Percentiles rank a stretch among this genome's conserved stretches.
Evolutionary conservation across 257 asterid genomes (phyloP).

Genomic region (Penstemon newberryi): DNA sequence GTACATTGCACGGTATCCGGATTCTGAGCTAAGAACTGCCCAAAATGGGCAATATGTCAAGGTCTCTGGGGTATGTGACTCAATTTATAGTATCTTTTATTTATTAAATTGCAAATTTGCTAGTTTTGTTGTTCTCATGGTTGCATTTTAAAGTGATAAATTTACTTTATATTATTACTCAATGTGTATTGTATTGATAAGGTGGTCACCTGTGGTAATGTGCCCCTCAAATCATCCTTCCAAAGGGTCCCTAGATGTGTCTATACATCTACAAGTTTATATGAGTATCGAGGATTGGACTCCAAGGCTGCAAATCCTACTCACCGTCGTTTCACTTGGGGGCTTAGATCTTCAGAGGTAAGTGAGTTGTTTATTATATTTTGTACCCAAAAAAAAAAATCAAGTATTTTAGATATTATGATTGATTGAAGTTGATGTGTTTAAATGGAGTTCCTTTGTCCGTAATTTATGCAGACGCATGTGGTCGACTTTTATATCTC

Average conservation of each 20-base stretch:
- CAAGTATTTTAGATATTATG: not conserved
- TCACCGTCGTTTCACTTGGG: slow-evolving; percentile 84
- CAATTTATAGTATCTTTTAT: slow-evolving; percentile 16
- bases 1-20: slow-evolving; percentile 61
- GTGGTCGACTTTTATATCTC: slow-evolving; percentile 91
- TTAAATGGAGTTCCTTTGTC: slow-evolving; percentile 18
- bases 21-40: slow-evolving; percentile 82
- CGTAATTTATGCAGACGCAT: slow-evolving; percentile 60
- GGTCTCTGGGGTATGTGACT: slow-evolving; percentile 79
- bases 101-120: not conserved
- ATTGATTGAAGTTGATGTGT: slow-evolving; percentile 8
- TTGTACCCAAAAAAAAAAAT: not conserved
- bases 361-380: slow-evolving; percentile 8
- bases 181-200: slow-evolving; percentile 27
- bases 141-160: not conserved
- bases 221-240: slow-evolving; percentile 86
- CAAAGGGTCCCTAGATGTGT: slow-evolving; percentile 85
- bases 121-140: not conserved
- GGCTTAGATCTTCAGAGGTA: slow-evolving; percentile 73
- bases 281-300: slow-evolving; percentile 82
- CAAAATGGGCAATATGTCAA: slow-evolving; percentile 84
- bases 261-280: slow-evolving; percentile 73
- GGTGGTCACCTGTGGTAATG: slow-evolving; percentile 29
- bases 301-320: slow-evolving; percentile 73
- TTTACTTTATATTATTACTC: not conserved